Base-by-base conservation (phyloP, 345 rosid species). In the Moricandia arvensis region DNA sequence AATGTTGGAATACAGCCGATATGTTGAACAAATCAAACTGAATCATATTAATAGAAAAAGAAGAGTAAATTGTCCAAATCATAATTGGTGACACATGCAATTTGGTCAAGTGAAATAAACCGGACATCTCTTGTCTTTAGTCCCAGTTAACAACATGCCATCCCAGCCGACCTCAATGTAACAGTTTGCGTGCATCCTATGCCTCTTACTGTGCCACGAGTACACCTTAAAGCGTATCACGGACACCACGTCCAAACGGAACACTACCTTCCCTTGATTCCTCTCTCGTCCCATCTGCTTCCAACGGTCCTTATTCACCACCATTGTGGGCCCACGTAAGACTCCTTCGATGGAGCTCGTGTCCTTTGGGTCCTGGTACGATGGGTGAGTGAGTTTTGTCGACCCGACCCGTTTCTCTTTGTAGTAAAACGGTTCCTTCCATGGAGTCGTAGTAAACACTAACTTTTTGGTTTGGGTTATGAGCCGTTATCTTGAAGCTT, bases 301-400 rank as follows among this genome's bases (percentile, higher is more conserved):
- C 97, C 97, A 89, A 26, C 86, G 84, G 26, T 76, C 76, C 71
- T 82, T 87, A 51, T 71, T 85, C 75, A 87, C 83, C 3, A 82
- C 66, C 61, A 94, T 64, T 16, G 86, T 86, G 13, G 90, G 86
- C 70, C 97, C 88, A 57, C 83, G 78, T 38, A 90, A n/a, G n/a
- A 11, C 82, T 5, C 80, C 90, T 8, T 27, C 16, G 21, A 90
- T 51, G 6, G 49, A 6, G 26, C 84, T 89, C 0, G 97, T 94
- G 59, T 78, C 89, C 85, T 94, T 90, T 0, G 97, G 96, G 18
- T 79, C 87, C 66, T 94, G 97, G 69, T 83, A 83, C 63, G 84
- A 86, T 29, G 85, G 70, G 16, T 75, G 69, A 54, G 75, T 16
- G 61, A 88, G 62, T 6, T 74, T 76, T 4, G 81, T 80, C 31